These are phyloP conservation scores for Auricularia auricula-judae DNA, from an alignment of 768 basidiomycete genomes.

Conservation along the genomic window DNA sequence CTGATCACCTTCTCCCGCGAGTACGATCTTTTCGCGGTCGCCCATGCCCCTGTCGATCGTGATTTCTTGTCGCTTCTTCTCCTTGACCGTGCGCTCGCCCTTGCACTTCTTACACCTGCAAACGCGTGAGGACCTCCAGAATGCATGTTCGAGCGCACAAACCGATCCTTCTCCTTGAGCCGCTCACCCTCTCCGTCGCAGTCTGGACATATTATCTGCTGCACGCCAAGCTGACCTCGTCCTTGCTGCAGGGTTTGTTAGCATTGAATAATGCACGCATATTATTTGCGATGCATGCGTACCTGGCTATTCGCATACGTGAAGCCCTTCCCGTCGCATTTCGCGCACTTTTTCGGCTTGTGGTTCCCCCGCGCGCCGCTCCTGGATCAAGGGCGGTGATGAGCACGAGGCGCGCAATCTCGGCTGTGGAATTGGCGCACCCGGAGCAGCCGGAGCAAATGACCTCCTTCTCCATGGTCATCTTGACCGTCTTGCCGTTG, in stretches of 20 bases:
- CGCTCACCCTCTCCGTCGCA: constrained; percentile 62
- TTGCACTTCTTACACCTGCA: constrained; percentile 92
- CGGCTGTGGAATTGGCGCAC: constrained; percentile 25
- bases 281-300: background rate
- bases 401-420: background rate
- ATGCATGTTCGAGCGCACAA: constrained; percentile 11
- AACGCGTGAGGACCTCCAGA: background rate
- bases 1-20: constrained; percentile 89
- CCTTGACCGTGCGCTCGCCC: constrained; percentile 69
- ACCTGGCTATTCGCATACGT: constrained; percentile 43
- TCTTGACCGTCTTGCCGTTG: constrained; percentile 78
- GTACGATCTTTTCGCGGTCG: constrained; percentile 72
- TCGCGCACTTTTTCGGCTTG: constrained; percentile 74
- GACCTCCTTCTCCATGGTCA: constrained; percentile 81
- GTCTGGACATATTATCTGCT: constrained; percentile 39
- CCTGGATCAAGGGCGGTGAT: constrained; percentile 24
- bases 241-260: background rate
- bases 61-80: constrained; percentile 84
- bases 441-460: constrained; percentile 75
- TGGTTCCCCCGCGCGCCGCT: constrained; percentile 73
- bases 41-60: constrained; percentile 80
- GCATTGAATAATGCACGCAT: too few relatives aligned
- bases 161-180: constrained; percentile 79
- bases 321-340: constrained; percentile 80
- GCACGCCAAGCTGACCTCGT: constrained; percentile 17